Base-by-base conservation (phyloP, 1,139 yeast species). In the Yamadazyma trypodendri region DNA sequence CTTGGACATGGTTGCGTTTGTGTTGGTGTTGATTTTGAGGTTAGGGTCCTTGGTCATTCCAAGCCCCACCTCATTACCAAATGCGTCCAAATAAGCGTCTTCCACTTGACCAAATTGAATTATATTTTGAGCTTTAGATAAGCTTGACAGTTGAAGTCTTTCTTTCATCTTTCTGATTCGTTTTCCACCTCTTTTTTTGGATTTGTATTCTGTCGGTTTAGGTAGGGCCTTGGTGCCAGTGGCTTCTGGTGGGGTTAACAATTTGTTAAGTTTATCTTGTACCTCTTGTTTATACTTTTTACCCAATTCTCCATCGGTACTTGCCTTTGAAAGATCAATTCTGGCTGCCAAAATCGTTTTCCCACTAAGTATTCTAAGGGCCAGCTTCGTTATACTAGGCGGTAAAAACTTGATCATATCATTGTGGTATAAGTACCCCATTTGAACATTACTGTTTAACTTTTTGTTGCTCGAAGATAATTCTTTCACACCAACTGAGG, bases 151-250 rank as follows among this genome's bases (percentile, higher is more conserved):
- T 52, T 82, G 82, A 61, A 84, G 82, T 52, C 85, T 79, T 54
- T 89, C 88, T 56, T 85, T 87, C 67, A 80, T 76, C 59, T 88
- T 88, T 35, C 96, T 69, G 46, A 84, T 73, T 42, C 90, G 67
- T 46, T 80, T 68, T 1, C 99, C 99, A 2, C 95, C 97, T 51
- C 99, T 72, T 50, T 83, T 84, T 60, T 86, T 86, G 4, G 92
- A 81, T 34, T 81, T 79, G 40, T 72, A 74, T 41, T 90, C 97
- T 28, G 77, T 70, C 0, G 98, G 98, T 1, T 81, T 71, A 0
- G 97, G 94, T 33, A 92, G 63, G 0, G 97, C 95, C 50, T 86
- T 88, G 4, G 77, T 73, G 0, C 75, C 78, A 14, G 71, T 65
- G 20, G 73, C 72, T 23, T 81, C 86, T 1, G 97, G 96, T 0